Base-by-base conservation (phyloP, 176 grass and related monocot species). In the Eragrostis curvula region DNA sequence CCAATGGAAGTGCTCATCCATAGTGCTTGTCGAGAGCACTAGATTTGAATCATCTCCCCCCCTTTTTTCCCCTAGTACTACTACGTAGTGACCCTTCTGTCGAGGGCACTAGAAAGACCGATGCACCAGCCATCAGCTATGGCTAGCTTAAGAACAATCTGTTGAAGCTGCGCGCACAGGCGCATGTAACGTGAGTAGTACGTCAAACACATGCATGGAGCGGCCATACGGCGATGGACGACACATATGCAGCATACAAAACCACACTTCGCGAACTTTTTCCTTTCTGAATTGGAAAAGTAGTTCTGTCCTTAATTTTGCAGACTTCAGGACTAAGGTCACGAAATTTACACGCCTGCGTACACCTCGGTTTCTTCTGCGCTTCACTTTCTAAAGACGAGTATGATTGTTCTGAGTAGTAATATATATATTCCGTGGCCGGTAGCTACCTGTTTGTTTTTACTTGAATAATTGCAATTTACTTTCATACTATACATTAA, bases 1-100 rank as follows among this genome's bases (percentile, higher is more conserved):
- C 71, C 42, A 70, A 52, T 30, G 8, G 3, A 40, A 41, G 49
- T 46, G 68, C 68, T 32, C 50, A 47, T 36, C 50, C 18, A 21
- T 23, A 51, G 29, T 43, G 77, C 21, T 51, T 68, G 70, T 16
- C 27, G 14, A 47, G 41, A 87, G 7, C 67, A 61, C 66, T 42
- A 76, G 24, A n/a, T 23, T 68, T 24, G 39, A 45, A 55, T 10
- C 58, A 44, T 0, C 51, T 14, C 47, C 0, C 5, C 10, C 23
- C 11, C 21, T 10, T 57, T 9, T 12, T 58, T 24, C 9, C 58
- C 24, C 57, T 0, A 36, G 32, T 36, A 36, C 4, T 36, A 36
- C 56, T 23, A 2, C 9, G n/a, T 5, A 57, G 56, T 28, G 58
- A 27, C 27, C 23, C 11, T 61, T 29, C 71, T 75, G 78, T 17